These are phyloP conservation scores for Candida krabiensis DNA, from an alignment of 805 yeast genomes.

Conservation along the genomic window DNA sequence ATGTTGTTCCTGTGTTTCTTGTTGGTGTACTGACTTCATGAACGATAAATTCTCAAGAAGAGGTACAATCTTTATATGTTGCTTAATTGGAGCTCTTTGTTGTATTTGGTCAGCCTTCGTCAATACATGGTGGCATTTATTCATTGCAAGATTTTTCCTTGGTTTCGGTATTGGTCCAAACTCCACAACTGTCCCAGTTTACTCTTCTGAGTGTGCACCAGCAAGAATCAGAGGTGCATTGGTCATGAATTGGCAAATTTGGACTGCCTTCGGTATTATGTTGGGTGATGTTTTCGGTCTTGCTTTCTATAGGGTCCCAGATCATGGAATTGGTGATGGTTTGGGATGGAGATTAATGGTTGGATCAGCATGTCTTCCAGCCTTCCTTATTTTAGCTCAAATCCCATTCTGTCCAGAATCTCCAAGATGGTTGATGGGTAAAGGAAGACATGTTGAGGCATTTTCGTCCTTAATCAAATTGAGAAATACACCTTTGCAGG, in stretches of 20 bases:
- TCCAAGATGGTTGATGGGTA: constrained; percentile 42
- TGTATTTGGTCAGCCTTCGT: constrained; percentile 71
- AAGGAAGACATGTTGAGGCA: constrained; percentile 45
- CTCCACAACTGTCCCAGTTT: constrained; percentile 39
- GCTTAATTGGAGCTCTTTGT: constrained; percentile 56
- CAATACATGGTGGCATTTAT: constrained; percentile 65
- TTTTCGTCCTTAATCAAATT: constrained; percentile 40
- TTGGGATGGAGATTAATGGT: constrained; percentile 59
- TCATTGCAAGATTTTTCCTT: constrained; percentile 42
- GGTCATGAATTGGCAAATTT: constrained; percentile 75
- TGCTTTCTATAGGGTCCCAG: constrained; percentile 36
- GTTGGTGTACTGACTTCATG: constrained; percentile 64
- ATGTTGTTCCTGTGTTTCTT: constrained; percentile 57
- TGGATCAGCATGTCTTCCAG: constrained; percentile 42
- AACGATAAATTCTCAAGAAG: constrained; percentile 62
- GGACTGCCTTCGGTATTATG: constrained; percentile 38
- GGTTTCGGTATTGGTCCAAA: constrained; percentile 38
- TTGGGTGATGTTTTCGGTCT: constrained; percentile 41
- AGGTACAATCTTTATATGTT: constrained; percentile 65
- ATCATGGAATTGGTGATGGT: constrained; percentile 35
- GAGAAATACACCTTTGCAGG: constrained; percentile 29
- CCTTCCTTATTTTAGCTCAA: constrained; percentile 40
- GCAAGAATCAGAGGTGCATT: constrained; percentile 35
- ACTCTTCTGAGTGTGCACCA: constrained; percentile 37
- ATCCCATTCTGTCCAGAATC: constrained; percentile 40